These are phyloP conservation scores for Bipolaris gigantea DNA, from an alignment of 2,329 filamentous ascomycete genomes.

Conservation along the genomic window DNA sequence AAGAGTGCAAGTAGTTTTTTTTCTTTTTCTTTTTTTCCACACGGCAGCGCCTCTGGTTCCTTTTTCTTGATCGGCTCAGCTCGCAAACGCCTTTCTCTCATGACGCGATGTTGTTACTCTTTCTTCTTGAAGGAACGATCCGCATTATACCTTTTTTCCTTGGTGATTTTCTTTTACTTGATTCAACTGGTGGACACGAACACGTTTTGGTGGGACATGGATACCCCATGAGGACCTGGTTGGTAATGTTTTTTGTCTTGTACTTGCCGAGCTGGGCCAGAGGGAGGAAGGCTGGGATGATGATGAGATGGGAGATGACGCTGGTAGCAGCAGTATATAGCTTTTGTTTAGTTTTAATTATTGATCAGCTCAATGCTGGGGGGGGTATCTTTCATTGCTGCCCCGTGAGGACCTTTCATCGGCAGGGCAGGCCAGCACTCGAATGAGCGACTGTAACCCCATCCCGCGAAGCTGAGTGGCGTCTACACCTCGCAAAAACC, in stretches of 20 bases:
- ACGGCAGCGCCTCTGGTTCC: not conserved
- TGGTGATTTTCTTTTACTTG: constrained; percentile 1
- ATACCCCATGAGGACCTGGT: constrained; percentile 15
- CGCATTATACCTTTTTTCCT: constrained; percentile 25
- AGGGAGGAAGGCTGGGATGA: not conserved
- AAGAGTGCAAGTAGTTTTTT: not conserved
- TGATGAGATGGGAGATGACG: not conserved
- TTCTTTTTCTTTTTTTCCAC: too few relatives aligned
- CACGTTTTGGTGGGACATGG: constrained; percentile 3
- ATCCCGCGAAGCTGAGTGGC: not conserved
- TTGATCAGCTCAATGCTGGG: not conserved
- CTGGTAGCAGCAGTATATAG: not conserved
- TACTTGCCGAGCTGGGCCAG: constrained; percentile 4
- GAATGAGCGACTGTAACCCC: not conserved
- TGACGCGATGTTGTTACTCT: constrained; percentile 40
- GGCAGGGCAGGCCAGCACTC: not conserved
- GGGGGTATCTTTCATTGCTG: not conserved
- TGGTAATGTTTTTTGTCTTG: constrained; percentile 25
- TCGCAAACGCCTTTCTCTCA: constrained; percentile 32
- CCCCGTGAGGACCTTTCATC: not conserved
- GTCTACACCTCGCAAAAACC: too few relatives aligned
- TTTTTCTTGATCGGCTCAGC: constrained; percentile 3
- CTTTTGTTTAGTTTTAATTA: not conserved
- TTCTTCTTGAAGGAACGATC: constrained; percentile 22
- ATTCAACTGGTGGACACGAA: constrained; percentile 1